phyloP scores from a whole-genome alignment of 2,329 filamentous ascomycete genomes.

The Trichoderma atroviride region DNA sequence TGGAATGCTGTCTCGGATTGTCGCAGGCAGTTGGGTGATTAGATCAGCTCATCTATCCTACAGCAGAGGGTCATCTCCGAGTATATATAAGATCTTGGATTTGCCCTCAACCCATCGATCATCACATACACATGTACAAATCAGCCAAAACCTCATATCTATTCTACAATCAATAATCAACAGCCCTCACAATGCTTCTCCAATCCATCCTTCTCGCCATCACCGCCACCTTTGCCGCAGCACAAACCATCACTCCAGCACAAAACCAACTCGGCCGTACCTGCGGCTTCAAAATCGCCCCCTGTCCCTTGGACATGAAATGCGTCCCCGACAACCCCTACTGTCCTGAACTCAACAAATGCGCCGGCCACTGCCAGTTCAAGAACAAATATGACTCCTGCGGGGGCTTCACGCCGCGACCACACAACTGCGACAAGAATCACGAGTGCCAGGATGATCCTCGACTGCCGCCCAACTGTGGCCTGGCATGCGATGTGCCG shows the following conservation, averaged over 20 bases:
- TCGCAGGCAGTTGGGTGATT: neutral
- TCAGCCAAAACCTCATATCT: neutral
- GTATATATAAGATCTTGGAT: neutral
- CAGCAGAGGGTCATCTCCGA: neutral
- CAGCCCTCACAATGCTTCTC: constrained; percentile 33
- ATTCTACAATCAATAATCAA: neutral
- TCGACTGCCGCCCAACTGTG: constrained; percentile 36
- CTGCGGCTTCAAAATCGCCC: constrained; percentile 38
- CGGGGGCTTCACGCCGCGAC: constrained; percentile 36
- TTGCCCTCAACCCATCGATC: neutral
- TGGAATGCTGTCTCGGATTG: constrained; percentile 20
- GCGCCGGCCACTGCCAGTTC: constrained; percentile 37
- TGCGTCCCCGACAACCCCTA: constrained; percentile 33
- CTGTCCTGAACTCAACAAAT: constrained; percentile 36
- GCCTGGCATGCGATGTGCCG: constrained; percentile 41
- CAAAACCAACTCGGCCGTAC: constrained; percentile 14
- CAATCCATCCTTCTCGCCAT: constrained; percentile 30
- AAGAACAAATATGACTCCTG: constrained; percentile 39
- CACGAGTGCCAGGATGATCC: constrained; percentile 41
- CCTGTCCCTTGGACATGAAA: constrained; percentile 34
- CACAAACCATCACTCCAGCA: constrained; percentile 26
- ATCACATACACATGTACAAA: neutral
- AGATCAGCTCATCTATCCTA: neutral
- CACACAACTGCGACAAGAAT: constrained; percentile 34
- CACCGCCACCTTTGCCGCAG: constrained; percentile 30